These are phyloP conservation scores for Achlya hypogyna DNA, from an alignment of 352 stramenopile species.

Conservation along the genomic window DNA sequence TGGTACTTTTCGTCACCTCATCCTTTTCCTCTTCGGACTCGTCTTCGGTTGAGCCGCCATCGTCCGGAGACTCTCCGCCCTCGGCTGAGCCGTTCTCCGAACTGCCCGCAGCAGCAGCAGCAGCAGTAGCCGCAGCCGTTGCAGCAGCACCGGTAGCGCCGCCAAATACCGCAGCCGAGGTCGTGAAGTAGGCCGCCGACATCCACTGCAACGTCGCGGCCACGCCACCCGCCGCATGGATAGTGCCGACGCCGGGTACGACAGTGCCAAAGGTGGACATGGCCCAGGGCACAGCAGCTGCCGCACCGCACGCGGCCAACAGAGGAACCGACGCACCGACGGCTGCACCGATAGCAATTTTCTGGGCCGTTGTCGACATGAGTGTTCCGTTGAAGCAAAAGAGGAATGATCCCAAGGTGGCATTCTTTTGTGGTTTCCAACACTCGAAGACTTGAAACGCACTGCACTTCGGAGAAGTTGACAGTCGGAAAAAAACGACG, in stretches of 20 bases:
- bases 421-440: too few species aligned
- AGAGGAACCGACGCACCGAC: neutral
- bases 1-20: too few species aligned
- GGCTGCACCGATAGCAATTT: neutral
- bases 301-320: neutral
- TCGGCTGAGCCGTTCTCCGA: neutral
- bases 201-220: slow-evolving; percentile 21
- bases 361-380: neutral
- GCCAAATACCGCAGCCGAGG: neutral
- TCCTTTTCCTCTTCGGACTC: too few species aligned
- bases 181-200: neutral
- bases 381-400: too few species aligned
- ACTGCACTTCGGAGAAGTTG: too few species aligned
- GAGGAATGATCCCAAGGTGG: too few species aligned
- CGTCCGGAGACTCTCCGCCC: too few species aligned
- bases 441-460: too few species aligned
- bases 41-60: too few species aligned
- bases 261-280: slow-evolving; percentile 24
- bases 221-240: slow-evolving; percentile 22
- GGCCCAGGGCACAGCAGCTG: slow-evolving; percentile 11
- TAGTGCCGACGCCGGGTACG: slow-evolving; percentile 23
- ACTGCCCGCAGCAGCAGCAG: neutral
- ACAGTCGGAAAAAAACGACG: too few species aligned
- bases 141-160: neutral
- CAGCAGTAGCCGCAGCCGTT: neutral